Conservation (phyloP, 2,329 filamentous ascomycete species). For the Penicillium rolfsii region DNA sequence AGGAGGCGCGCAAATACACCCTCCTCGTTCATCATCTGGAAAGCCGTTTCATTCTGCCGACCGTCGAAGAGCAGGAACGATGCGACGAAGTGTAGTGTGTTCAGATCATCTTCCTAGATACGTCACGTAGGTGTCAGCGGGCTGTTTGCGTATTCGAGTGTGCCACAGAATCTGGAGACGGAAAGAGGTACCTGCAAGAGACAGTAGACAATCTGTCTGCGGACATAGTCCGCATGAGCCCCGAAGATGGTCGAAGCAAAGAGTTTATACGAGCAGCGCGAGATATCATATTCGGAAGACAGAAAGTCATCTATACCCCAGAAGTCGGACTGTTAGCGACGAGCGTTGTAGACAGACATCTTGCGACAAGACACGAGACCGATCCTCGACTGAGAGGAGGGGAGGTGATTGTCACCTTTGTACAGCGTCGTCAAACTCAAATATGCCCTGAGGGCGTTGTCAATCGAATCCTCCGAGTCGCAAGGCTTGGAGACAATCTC, state of each 20-base stretch:
- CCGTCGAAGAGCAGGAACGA: slow-evolving; percentile 88
- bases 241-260: slow-evolving; percentile 75
- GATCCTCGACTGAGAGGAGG: neutral
- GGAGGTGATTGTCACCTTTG: slow-evolving; percentile 55
- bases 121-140: neutral
- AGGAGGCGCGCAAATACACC: slow-evolving; percentile 81
- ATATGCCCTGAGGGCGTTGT: slow-evolving; percentile 84
- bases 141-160: neutral
- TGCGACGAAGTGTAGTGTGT: slow-evolving; percentile 78
- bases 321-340: neutral
- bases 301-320: slow-evolving; percentile 65
- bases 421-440: slow-evolving; percentile 75
- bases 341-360: neutral
- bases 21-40: slow-evolving; percentile 85
- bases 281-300: slow-evolving; percentile 75
- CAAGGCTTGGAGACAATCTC: slow-evolving; percentile 64
- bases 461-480: slow-evolving; percentile 69
- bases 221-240: slow-evolving; percentile 79
- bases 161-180: slow-evolving; percentile 10
- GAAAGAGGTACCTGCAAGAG: slow-evolving; percentile 64
- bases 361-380: neutral
- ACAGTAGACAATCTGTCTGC: slow-evolving; percentile 89
- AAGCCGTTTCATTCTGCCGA: slow-evolving; percentile 72
- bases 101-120: slow-evolving; percentile 73
- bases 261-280: slow-evolving; percentile 77